Evolutionary conservation across 2,329 filamentous ascomycete genomes (phyloP), one percentile per base, ranked within the genome.

Genomic region (Chaetomium sp.): DNA sequence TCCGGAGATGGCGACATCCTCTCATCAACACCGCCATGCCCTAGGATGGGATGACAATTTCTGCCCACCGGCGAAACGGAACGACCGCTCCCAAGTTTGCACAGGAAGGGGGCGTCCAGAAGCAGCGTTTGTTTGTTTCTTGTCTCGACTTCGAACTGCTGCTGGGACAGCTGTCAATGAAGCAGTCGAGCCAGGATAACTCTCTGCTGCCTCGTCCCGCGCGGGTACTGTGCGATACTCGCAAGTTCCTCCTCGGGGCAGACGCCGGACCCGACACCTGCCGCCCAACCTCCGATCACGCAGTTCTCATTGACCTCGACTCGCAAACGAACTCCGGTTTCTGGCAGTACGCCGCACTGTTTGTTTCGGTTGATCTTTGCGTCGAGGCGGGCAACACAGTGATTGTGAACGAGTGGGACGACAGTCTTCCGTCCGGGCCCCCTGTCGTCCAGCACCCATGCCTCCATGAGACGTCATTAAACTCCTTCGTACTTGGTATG

Each of bases 151-250:
- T 21, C 21, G 6, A 42, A 19, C 16, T 23, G 21, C 50, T n/a
- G 38, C 12, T 21, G 6, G 38, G 56, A 35, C 56, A 64, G 42
- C 51, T 63, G 47, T 53, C 61, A 54, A n/a, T 9, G 55, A 63
- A 33, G 35, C 33, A 33, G 13, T 58, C 33, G 47, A 58, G 53
- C 29, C 53, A 50, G 12, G 42, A 5, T 56, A 27, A 21, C 31
- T 12, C 3, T 29, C n/a, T 47, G 27, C 13, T 29, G n/a, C n/a
- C 21, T n/a, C 35, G 31, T 42, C 6, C 45, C n/a, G 45, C 45
- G 35, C 23, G 12, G 23, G 12, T 42, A 25, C 38, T 47, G 5
- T 38, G 16, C 33, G 21, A 38, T 58, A 29, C 27, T 49, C 27
- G 38, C 57, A 35, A 12, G 8, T 21, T 27, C 16, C 6, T 35